These are phyloP conservation scores for Phylloporus scabripes DNA, from an alignment of 768 basidiomycete species.

Conservation along the genomic window DNA sequence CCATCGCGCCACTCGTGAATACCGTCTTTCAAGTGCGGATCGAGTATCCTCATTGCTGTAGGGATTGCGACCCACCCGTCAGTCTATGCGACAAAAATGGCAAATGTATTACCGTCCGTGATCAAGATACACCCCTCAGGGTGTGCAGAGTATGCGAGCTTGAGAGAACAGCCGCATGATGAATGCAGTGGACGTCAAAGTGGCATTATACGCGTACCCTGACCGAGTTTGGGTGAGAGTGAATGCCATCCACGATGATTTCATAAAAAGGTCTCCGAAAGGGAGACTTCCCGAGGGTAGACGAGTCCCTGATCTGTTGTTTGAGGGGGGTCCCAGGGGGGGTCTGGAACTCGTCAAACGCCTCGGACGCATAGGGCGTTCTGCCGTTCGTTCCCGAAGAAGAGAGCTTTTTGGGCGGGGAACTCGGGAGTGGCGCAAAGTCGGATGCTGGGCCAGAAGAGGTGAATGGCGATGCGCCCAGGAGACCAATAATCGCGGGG, in stretches of 20 bases:
- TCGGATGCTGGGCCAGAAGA: conserved; percentile 37
- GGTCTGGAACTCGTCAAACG: conserved; percentile 53
- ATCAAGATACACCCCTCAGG: conserved; percentile 85
- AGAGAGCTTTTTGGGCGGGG: conserved; percentile 12
- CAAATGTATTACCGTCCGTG: conserved; percentile 65
- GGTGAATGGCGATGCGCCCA: conserved; percentile 70
- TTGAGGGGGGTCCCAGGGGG: conserved; percentile 49
- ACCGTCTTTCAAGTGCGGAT: conserved; percentile 80
- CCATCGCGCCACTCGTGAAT: conserved; percentile 87
- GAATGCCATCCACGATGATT: conserved; percentile 87
- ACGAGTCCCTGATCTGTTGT: conserved; percentile 20
- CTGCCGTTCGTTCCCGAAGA: conserved; percentile 10
- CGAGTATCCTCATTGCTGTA: conserved; percentile 78
- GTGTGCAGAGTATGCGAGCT: conserved; percentile 80
- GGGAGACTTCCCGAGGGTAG: conserved; percentile 38
- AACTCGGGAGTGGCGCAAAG: conserved; percentile 18
- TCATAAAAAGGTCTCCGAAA: conserved; percentile 80
- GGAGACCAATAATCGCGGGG: conserved; percentile 84
- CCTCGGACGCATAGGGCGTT: conserved; percentile 45
- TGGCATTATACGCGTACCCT: conserved; percentile 44
- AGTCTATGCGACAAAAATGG: background rate
- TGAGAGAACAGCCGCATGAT: background rate
- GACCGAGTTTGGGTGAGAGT: conserved; percentile 87
- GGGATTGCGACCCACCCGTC: conserved; percentile 6
- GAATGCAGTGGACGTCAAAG: background rate